Conservation (phyloP, 2,329 filamentous ascomycete genomes). For the Trichoderma koningiopsis region DNA sequence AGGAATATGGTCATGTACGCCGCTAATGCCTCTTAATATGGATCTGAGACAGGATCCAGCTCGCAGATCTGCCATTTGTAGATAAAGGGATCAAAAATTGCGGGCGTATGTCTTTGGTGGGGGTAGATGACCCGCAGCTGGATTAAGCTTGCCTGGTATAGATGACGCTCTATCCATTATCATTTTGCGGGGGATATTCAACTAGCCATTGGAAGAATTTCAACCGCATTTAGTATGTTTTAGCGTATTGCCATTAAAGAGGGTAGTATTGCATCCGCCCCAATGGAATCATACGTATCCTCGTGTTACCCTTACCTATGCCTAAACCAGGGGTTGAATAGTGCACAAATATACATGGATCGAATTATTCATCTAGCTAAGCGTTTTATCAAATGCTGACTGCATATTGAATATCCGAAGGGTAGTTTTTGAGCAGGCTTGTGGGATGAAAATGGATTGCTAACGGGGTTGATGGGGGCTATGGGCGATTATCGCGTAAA, state of each 20-base stretch:
- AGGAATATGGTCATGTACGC: not conserved
- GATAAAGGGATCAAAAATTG: not conserved
- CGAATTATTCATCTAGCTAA: not conserved
- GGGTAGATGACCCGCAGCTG: not conserved
- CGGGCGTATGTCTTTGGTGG: not conserved
- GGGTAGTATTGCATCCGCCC: conserved; percentile 11
- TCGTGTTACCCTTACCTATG: not conserved
- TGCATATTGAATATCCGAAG: not conserved
- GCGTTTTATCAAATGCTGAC: not conserved
- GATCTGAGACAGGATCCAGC: not conserved
- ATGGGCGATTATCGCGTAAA: not conserved
- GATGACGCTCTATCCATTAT: not conserved
- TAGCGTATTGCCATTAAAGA: not conserved
- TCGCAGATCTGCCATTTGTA: not conserved
- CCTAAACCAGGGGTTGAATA: not conserved
- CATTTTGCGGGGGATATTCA: not conserved
- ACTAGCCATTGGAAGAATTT: not conserved
- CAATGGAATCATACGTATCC: not conserved
- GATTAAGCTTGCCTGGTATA: not conserved
- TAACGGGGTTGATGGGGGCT: not conserved
- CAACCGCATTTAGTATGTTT: not conserved
- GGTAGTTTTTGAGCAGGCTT: not conserved
- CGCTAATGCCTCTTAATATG: not conserved
- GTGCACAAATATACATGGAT: not conserved
- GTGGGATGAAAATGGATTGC: not conserved